These are phyloP conservation scores for Dimargaris cristalligena DNA, from an alignment of 192 early-diverging fungal species.

Conservation along the genomic window DNA sequence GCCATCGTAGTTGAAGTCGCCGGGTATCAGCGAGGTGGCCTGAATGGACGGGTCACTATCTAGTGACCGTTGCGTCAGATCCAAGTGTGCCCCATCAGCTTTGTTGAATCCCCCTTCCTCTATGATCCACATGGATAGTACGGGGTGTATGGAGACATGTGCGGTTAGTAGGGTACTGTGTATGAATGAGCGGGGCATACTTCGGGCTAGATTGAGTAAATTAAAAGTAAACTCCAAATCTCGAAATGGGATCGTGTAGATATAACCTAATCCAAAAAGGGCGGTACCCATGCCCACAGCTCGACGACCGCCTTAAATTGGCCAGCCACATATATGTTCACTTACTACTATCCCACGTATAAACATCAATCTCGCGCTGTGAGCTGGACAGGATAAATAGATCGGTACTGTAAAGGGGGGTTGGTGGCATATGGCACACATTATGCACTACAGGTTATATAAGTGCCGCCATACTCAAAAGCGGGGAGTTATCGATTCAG, in stretches of 20 bases:
- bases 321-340: too few species aligned
- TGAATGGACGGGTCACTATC: not conserved
- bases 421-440: not conserved
- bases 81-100: not conserved
- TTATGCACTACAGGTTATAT: not conserved
- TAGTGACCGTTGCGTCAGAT: not conserved
- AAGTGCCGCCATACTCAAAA: not conserved
- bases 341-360: not conserved
- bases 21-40: constrained; percentile 23
- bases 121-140: not conserved
- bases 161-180: too few species aligned
- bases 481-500: not conserved
- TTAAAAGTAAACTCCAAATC: too few species aligned
- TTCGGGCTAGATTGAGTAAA: too few species aligned
- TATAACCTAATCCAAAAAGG: too few species aligned
- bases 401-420: not conserved
- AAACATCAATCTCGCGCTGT: not conserved
- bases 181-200: too few species aligned
- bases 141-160: too few species aligned
- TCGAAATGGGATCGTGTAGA: too few species aligned
- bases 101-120: not conserved
- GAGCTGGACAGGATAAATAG: not conserved
- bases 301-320: too few species aligned
- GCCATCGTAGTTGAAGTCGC: constrained; percentile 84
- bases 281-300: too few species aligned